phyloP scores from a whole-genome alignment of 257 asterid species.

The Plantago ovata region DNA sequence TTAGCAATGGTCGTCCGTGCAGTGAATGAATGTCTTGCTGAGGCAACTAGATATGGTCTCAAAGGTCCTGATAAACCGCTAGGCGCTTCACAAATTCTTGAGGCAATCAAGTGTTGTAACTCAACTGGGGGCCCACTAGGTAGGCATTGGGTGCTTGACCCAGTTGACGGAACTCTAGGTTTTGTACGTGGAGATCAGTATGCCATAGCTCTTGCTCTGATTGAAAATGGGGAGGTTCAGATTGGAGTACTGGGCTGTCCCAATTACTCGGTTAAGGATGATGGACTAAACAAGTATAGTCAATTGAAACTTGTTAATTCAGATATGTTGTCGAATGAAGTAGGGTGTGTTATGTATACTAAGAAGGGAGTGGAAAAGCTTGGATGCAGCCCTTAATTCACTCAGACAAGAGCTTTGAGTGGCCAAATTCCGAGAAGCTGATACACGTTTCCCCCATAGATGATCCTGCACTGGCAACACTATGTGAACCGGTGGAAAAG shows the following conservation, averaged over 20 bases:
- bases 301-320: constrained; percentile 52
- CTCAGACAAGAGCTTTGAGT: constrained; percentile 41
- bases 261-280: constrained; percentile 70
- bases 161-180: constrained; percentile 82
- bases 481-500: constrained; percentile 86
- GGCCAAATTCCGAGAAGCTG: constrained; percentile 65
- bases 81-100: constrained; percentile 44
- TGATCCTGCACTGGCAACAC: constrained; percentile 72
- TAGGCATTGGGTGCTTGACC: constrained; percentile 85
- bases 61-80: constrained; percentile 37
- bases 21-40: constrained; percentile 50
- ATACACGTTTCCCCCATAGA: constrained; percentile 64
- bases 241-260: constrained; percentile 95
- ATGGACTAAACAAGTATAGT: constrained; percentile 54
- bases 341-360: constrained; percentile 68
- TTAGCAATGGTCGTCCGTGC: constrained; percentile 44
- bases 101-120: constrained; percentile 68
- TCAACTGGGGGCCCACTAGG: constrained; percentile 46
- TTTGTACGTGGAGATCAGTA: constrained; percentile 89
- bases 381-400: constrained; percentile 79
- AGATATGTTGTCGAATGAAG: constrained; percentile 23
- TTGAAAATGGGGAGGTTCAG: constrained; percentile 68
- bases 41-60: constrained; percentile 59
- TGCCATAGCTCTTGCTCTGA: constrained; percentile 76
- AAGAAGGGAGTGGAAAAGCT: constrained; percentile 56